phyloP scores from a whole-genome alignment of 2,329 filamentous ascomycete genomes.

The Arthrobotrys megalospora region DNA sequence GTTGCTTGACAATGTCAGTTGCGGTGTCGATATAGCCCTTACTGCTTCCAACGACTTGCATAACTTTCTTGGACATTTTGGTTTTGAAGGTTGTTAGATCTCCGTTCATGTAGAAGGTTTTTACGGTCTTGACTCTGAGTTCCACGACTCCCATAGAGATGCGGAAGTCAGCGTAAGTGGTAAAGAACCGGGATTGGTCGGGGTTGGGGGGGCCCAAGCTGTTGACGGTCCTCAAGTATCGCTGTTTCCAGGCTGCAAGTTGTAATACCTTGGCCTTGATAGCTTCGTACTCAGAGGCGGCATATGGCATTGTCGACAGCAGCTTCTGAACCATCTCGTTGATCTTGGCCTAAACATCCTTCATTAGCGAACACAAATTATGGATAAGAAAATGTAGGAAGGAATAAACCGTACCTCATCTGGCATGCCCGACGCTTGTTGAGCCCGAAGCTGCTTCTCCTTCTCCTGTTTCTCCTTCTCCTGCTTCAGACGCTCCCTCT shows the following conservation, averaged over 20 bases:
- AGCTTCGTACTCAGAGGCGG: conserved; percentile 2
- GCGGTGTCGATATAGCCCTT: conserved; percentile 27
- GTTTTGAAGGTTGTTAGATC: conserved; percentile 40
- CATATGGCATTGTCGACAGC: conserved; percentile 35
- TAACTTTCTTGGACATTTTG: conserved; percentile 37
- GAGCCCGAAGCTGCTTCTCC: conserved; percentile 18
- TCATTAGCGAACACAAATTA: not conserved
- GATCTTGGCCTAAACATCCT: conserved; percentile 25
- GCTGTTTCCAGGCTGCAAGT: not conserved
- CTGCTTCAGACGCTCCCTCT: conserved; percentile 19
- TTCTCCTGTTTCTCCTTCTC: conserved; percentile 29
- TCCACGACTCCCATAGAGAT: conserved; percentile 40
- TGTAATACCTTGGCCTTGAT: not conserved
- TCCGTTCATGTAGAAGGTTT: conserved; percentile 5
- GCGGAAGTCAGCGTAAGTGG: conserved; percentile 18
- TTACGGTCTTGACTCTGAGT: conserved; percentile 25
- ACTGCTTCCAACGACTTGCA: conserved; percentile 33
- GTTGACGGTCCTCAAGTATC: not conserved
- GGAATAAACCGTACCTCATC: conserved; percentile 24
- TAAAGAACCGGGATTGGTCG: not conserved
- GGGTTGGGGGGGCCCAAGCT: not conserved
- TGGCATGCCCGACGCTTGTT: not conserved
- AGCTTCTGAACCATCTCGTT: conserved; percentile 17
- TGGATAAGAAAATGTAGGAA: not conserved
- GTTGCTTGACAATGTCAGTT: conserved; percentile 10